Conservation (phyloP, 148 eudicot genomes). For the Oxyria digyna region DNA sequence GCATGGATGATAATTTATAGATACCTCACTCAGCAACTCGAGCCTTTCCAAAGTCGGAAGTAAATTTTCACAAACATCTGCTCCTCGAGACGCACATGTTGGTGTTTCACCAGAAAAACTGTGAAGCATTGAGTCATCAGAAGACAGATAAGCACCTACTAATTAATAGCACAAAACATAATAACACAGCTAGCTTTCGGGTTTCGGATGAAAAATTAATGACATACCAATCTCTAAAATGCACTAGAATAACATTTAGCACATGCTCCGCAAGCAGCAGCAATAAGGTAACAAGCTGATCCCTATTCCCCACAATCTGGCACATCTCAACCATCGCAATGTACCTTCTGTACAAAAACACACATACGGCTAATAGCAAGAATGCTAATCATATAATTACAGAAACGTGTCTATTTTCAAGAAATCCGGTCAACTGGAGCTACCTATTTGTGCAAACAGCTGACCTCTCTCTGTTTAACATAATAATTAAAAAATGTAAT, state of each 20-base stretch:
- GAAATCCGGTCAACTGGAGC: background rate
- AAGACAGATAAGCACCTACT: background rate
- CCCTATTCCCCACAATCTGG: constrained; percentile 72
- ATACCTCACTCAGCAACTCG: constrained; percentile 71
- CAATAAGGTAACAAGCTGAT: constrained; percentile 61
- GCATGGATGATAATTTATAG: background rate
- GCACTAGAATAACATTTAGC: constrained; percentile 68
- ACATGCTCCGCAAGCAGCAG: constrained; percentile 75
- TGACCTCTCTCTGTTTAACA: background rate
- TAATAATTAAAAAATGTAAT: too few relatives aligned
- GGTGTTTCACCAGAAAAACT: constrained; percentile 28
- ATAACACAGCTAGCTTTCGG: background rate
- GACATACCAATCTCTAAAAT: constrained; percentile 79
- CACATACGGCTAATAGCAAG: background rate
- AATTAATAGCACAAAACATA: too few relatives aligned
- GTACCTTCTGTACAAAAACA: constrained; percentile 45
- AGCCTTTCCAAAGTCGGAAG: constrained; percentile 76
- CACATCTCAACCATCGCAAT: constrained; percentile 93
- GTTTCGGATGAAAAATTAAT: background rate
- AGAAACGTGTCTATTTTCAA: background rate
- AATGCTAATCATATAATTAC: background rate
- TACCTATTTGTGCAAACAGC: background rate
- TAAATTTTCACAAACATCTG: constrained; percentile 43
- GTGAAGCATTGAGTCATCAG: constrained; percentile 12
- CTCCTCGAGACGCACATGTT: constrained; percentile 28